Conservation (phyloP, 768 basidiomycete genomes). For the Leccinum boreale region DNA sequence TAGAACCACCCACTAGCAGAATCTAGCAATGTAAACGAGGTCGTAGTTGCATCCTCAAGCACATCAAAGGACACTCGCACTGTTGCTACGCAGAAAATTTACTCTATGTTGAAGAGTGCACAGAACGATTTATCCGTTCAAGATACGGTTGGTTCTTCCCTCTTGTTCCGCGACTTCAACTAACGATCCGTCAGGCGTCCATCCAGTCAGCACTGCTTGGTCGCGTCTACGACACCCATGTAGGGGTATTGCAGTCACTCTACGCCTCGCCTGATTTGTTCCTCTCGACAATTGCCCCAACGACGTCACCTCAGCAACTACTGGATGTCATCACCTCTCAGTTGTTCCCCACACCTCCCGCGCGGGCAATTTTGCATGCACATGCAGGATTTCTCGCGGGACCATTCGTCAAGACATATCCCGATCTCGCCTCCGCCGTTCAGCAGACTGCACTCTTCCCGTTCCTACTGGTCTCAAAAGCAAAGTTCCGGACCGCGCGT, state of each 20-base stretch:
- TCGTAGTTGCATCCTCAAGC: conserved; percentile 54
- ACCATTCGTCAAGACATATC: conserved; percentile 37
- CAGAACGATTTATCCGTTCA: conserved; percentile 24
- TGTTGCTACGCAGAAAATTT: conserved; percentile 55
- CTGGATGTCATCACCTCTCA: conserved; percentile 25
- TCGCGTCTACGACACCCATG: conserved; percentile 63
- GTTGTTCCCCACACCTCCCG: conserved; percentile 38
- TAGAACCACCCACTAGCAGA: conserved; percentile 23
- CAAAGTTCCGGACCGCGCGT: conserved; percentile 61
- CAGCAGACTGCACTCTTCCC: conserved; percentile 66
- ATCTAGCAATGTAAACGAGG: conserved; percentile 37
- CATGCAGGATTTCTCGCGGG: conserved; percentile 57
- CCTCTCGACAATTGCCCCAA: conserved; percentile 32
- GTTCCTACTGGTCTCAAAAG: conserved; percentile 69
- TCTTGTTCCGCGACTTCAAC: background rate
- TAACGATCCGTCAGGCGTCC: conserved; percentile 41
- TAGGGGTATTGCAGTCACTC: conserved; percentile 60
- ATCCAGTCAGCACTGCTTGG: conserved; percentile 62
- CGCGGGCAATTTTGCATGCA: conserved; percentile 48
- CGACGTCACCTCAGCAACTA: conserved; percentile 20
- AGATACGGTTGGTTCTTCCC: conserved; percentile 32
- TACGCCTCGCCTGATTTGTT: conserved; percentile 53
- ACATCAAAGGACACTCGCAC: conserved; percentile 60
- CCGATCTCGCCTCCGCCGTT: conserved; percentile 30
- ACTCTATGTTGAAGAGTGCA: conserved; percentile 35